Evolutionary conservation across 148 eudicot species (phyloP).

Genomic region (Heliosperma pusillum): DNA sequence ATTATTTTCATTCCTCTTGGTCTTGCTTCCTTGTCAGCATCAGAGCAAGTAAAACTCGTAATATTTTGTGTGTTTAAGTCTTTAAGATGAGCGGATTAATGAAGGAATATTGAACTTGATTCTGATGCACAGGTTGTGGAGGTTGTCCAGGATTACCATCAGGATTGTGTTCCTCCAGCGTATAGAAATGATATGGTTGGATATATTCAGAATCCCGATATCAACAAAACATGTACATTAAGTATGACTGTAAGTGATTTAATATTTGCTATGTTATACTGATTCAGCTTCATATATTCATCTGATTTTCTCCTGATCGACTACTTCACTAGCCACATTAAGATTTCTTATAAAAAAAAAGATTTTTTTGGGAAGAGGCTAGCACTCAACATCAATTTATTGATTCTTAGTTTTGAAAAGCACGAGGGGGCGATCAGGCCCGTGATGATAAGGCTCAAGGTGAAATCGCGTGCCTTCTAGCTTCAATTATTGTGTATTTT

Average conservation of each 20-base stretch:
- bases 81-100: constrained; percentile 11
- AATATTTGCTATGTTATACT: background rate
- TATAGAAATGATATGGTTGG: constrained; percentile 27
- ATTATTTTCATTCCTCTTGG: constrained; percentile 75
- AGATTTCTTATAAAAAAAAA: no score
- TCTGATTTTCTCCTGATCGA: no score
- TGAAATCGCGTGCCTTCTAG: no score
- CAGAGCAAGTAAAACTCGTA: constrained; percentile 46
- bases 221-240: constrained; percentile 71
- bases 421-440: background rate
- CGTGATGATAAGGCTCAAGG: no score
- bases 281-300: no score
- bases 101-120: constrained; percentile 5
- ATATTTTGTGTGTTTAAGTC: background rate
- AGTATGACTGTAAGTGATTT: constrained; percentile 46
- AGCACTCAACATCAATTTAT: no score
- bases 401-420: background rate
- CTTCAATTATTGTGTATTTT: no score
- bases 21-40: constrained; percentile 63
- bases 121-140: constrained; percentile 65
- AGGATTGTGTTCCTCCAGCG: constrained; percentile 49
- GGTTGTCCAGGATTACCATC: constrained; percentile 61
- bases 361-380: no score
- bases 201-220: constrained; percentile 45
- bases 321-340: no score